Percentiles rank a stretch among this genome's conserved stretches.
Conservation (phyloP, 2,329 filamentous ascomycete species). For the Exophiala xenobiotica region DNA sequence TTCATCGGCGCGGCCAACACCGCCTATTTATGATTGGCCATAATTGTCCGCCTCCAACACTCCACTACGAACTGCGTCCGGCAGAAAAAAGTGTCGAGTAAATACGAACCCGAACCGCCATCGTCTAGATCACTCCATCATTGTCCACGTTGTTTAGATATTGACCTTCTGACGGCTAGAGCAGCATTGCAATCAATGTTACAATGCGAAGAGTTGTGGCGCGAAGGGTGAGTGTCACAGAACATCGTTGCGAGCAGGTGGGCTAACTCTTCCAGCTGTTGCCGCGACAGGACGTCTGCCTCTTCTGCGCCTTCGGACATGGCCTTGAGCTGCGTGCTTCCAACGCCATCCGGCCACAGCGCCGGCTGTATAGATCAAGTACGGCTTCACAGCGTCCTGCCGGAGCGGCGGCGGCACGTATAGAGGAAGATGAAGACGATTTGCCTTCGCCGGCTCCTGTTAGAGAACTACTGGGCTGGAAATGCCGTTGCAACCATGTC, state of each 20-base stretch:
- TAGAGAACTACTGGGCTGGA: slow-evolving; percentile 19
- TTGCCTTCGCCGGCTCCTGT: slow-evolving; percentile 15
- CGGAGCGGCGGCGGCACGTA: slow-evolving; percentile 30
- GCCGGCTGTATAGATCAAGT: slow-evolving; percentile 39
- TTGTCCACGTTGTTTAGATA: too few relatives aligned
- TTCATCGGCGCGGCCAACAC: background rate
- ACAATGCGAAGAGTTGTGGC: slow-evolving; percentile 25
- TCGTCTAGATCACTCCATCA: background rate
- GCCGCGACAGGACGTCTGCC: slow-evolving; percentile 41
- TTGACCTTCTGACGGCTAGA: too few relatives aligned
- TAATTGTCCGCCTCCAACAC: background rate
- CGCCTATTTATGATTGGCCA: slow-evolving; percentile 4
- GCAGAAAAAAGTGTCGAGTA: slow-evolving; percentile 8
- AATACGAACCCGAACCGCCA: background rate
- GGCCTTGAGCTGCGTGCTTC: slow-evolving; percentile 29
- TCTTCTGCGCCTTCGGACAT: slow-evolving; percentile 37
- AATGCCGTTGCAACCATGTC: slow-evolving; percentile 24
- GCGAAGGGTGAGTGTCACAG: slow-evolving; percentile 13
- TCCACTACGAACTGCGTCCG: background rate
- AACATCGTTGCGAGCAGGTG: background rate
- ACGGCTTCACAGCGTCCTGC: slow-evolving; percentile 32
- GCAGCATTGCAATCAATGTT: too few relatives aligned
- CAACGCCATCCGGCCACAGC: slow-evolving; percentile 27
- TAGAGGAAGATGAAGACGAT: slow-evolving; percentile 29
- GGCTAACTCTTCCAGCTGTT: slow-evolving; percentile 35